phyloP scores from a whole-genome alignment of 208 protist genomes.

The Spongospora subterranea region DNA sequence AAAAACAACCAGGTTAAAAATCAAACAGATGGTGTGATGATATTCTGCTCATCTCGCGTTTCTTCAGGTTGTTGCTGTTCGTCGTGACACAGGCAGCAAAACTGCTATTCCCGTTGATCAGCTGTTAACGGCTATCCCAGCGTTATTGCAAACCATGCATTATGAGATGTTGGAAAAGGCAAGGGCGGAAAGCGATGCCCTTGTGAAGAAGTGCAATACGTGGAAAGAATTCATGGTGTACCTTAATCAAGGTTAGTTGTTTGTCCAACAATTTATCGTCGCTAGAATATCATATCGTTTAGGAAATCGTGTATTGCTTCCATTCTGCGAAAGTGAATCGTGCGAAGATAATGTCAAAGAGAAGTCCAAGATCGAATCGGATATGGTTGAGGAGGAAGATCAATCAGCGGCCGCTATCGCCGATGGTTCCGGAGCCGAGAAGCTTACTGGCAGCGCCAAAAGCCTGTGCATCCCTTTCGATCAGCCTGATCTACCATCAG shows the following conservation, averaged over 20 bases:
- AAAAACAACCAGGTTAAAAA: slow-evolving; percentile 67
- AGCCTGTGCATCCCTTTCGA: slow-evolving; percentile 73
- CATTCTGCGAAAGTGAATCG: slow-evolving; percentile 66
- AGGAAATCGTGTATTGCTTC: slow-evolving; percentile 59
- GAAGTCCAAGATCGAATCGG: slow-evolving; percentile 65
- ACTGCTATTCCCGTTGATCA: neutral
- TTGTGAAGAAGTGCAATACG: slow-evolving; percentile 5
- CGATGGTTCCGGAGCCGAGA: neutral
- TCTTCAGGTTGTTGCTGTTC: slow-evolving; percentile 2
- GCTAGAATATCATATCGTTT: neutral
- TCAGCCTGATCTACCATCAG: slow-evolving; percentile 64
- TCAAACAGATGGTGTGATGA: neutral
- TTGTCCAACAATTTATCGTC: neutral
- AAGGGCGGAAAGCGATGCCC: slow-evolving; percentile 18
- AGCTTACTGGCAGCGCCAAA: slow-evolving; percentile 66
- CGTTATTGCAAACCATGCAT: slow-evolving; percentile 63
- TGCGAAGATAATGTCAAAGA: slow-evolving; percentile 67
- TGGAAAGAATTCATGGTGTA: slow-evolving; percentile 65
- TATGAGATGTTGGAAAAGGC: slow-evolving; percentile 63
- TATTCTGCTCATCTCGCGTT: neutral
- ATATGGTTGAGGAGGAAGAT: slow-evolving; percentile 34
- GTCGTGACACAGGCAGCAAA: slow-evolving; percentile 10
- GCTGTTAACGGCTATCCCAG: neutral
- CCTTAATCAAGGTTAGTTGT: slow-evolving; percentile 42
- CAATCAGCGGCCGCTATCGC: neutral